Percentiles rank a stretch among this genome's conserved stretches.
These are phyloP conservation scores for Ophiostoma montium DNA, from an alignment of 2,329 filamentous ascomycete genomes.

Conservation along the genomic window DNA sequence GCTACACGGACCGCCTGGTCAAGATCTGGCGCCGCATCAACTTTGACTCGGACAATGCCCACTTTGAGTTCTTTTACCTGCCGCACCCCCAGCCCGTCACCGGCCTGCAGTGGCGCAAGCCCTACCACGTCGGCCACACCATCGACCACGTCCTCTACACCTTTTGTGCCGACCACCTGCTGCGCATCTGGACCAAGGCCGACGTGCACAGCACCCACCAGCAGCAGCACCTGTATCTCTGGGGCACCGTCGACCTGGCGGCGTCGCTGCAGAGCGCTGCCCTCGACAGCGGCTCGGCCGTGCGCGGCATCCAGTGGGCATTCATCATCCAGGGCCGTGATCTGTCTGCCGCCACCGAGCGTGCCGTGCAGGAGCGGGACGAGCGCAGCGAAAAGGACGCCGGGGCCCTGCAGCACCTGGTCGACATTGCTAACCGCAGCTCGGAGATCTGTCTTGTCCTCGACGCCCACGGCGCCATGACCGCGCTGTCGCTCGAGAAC, in stretches of 20 bases:
- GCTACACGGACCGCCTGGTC: slow-evolving; percentile 64
- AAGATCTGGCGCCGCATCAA: slow-evolving; percentile 87
- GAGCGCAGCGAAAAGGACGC: slow-evolving; percentile 46
- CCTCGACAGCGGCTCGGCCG: slow-evolving; percentile 12
- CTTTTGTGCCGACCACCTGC: slow-evolving; percentile 62
- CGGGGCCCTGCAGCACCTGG: slow-evolving; percentile 67
- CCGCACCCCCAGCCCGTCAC: slow-evolving; percentile 74
- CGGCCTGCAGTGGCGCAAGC: slow-evolving; percentile 71
- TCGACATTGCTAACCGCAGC: slow-evolving; percentile 70
- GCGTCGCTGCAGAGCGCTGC: slow-evolving; percentile 45
- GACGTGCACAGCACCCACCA: slow-evolving; percentile 47
- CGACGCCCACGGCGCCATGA: slow-evolving; percentile 75
- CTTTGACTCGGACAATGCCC: slow-evolving; percentile 68
- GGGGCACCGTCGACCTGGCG: slow-evolving; percentile 65
- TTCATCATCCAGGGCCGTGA: slow-evolving; percentile 76
- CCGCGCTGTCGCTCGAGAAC: slow-evolving; percentile 84
- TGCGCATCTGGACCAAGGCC: slow-evolving; percentile 72
- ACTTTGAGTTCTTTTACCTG: slow-evolving; percentile 84
- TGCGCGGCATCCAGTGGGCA: slow-evolving; percentile 38
- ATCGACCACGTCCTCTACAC: slow-evolving; percentile 85
- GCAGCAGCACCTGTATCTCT: slow-evolving; percentile 61
- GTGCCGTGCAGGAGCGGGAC: slow-evolving; percentile 49
- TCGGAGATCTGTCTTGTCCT: slow-evolving; percentile 81
- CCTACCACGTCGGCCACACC: slow-evolving; percentile 61
- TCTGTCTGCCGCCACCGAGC: slow-evolving; percentile 63